phyloP scores from a whole-genome alignment of 176 grass and related monocot species.

The Musa itinerans region DNA sequence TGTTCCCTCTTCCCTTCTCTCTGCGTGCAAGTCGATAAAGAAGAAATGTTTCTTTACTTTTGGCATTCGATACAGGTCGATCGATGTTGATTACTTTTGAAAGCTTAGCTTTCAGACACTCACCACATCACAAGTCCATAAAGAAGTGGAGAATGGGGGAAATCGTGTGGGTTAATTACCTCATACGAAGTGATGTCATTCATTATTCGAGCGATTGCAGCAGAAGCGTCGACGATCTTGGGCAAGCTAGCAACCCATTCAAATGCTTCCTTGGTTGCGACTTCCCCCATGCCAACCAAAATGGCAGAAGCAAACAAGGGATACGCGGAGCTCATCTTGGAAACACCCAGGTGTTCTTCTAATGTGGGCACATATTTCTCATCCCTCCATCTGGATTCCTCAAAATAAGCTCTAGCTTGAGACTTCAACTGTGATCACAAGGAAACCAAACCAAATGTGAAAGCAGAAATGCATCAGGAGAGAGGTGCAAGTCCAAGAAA shows the following conservation, averaged over 20 bases:
- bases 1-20: neutral
- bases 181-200: slow-evolving; percentile 18
- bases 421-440: neutral
- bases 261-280: slow-evolving; percentile 13
- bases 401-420: neutral
- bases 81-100: no score
- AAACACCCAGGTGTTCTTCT: neutral
- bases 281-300: neutral
- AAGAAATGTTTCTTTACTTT: no score
- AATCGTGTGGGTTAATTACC: neutral
- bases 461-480: no score
- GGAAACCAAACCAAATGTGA: no score
- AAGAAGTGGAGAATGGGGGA: no score
- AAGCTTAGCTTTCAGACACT: no score
- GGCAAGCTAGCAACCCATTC: slow-evolving; percentile 1
- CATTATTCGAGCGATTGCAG: neutral
- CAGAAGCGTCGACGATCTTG: slow-evolving; percentile 19
- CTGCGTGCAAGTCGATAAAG: neutral
- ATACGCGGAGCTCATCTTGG: neutral
- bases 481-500: no score
- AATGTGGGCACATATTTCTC: neutral
- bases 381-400: no score
- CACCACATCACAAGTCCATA: no score
- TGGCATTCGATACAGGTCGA: no score
- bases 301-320: neutral